Evolutionary conservation across 2,329 filamentous ascomycete species (phyloP).

Genomic region (Ceratocystis colombiana): DNA sequence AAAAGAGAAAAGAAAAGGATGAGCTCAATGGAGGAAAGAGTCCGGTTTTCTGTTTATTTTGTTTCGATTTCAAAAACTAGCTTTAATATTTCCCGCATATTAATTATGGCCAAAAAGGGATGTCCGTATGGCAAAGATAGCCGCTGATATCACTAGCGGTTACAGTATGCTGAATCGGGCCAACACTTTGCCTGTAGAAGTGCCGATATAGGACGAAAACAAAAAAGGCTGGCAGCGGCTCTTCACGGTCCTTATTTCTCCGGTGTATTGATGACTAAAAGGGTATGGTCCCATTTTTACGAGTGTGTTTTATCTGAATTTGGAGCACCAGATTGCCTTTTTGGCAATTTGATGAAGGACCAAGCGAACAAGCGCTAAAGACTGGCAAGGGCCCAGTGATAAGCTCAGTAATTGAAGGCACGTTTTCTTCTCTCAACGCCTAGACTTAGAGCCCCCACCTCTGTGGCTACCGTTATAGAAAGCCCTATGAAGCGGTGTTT

Average conservation of each 20-base stretch:
- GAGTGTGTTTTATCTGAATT: neutral
- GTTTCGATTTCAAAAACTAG: too few relatives aligned
- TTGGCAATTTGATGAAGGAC: conserved; percentile 22
- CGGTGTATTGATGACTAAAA: conserved; percentile 23
- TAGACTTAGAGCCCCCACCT: neutral
- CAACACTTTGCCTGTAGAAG: neutral
- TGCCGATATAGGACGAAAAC: conserved; percentile 25
- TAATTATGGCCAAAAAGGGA: too few relatives aligned
- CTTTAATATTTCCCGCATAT: neutral
- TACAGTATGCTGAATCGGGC: conserved; percentile 9
- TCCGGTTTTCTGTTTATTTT: too few relatives aligned
- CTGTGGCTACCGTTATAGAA: neutral
- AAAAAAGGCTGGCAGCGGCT: conserved; percentile 21
- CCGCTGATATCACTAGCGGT: conserved; percentile 3
- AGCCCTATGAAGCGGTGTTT: neutral
- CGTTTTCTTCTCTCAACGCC: neutral
- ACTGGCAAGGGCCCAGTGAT: neutral
- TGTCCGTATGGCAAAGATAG: conserved; percentile 6
- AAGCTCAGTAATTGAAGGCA: neutral
- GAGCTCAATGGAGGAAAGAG: too few relatives aligned
- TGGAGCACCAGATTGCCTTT: conserved; percentile 24
- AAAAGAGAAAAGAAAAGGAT: too few relatives aligned
- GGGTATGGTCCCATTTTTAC: neutral
- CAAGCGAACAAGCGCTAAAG: conserved; percentile 22
- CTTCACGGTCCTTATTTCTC: conserved; percentile 25